Evolutionary conservation across 2,329 filamentous ascomycete genomes (phyloP), one percentile per base, ranked within the genome.

Genomic region (Alternaria metachromatica): DNA sequence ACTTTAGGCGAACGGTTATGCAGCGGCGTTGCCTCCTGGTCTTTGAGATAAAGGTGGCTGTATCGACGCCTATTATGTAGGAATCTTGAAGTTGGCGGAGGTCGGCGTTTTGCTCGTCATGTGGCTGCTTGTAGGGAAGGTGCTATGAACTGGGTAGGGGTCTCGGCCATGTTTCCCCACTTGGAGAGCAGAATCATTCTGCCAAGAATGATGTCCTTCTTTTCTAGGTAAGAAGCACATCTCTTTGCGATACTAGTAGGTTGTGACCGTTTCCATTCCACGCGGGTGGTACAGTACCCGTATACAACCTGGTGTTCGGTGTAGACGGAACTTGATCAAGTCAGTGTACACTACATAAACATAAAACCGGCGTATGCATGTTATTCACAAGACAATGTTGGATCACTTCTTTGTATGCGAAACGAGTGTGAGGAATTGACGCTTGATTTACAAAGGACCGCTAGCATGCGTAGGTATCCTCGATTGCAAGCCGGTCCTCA

Each of bases 391-490:
- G 9, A n/a, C 3, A 21, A n/a, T 18, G 11, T 26, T 12, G 13
- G n/a, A n/a, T 58, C 46, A 58, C 37, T 28, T 25, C 15, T 6
- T 28, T 10, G 25, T 25, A n/a, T 25, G 41, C 20, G n/a, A 56
- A 76, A 68, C 66, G 71, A 76, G 63, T 63, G 67, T 76, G 72
- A 74, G 73, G 71, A 74, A 72, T 76, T 77, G 76, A 73, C 68
- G 71, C 70, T 77, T 72, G 75, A 78, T 79, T 78, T 78, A 78
- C 72, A 77, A 79, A 76, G 73, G 75, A 77, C 77, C 77, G 72
- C 76, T 78, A 76, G 80, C 81, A 81, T 73, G 79, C 80, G 75
- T 78, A 82, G 81, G 80, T 78, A 78, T 83, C 81, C 81, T 83
- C 80, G 80, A 83, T 80, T 76, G 78, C 77, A 81, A 76, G 78